Conservation (phyloP, 2,329 filamentous ascomycete genomes). For the Diaporthe capsici region DNA sequence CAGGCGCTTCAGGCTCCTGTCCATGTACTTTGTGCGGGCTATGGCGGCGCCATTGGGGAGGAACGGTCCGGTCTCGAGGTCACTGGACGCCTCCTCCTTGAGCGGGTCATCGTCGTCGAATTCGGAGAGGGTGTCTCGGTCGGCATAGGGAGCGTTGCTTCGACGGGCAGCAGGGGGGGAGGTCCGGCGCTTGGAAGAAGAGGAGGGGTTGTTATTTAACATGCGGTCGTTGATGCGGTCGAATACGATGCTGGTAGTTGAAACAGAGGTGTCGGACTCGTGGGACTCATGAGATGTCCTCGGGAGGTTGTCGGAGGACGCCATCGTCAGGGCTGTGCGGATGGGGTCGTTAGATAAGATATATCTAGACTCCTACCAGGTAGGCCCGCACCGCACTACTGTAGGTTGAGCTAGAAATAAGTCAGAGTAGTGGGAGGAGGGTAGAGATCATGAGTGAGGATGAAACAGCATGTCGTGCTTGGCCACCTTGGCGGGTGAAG, state of each 20-base stretch:
- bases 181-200: constrained; percentile 43
- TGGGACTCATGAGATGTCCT: constrained; percentile 54
- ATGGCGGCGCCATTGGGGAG: constrained; percentile 55
- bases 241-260: constrained; percentile 86
- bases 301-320: constrained; percentile 36
- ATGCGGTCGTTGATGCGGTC: constrained; percentile 77
- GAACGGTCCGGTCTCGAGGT: constrained; percentile 69
- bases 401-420: constrained; percentile 19
- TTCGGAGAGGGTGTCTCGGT: constrained; percentile 51
- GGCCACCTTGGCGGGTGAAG: constrained; percentile 21
- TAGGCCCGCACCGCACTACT: constrained; percentile 4
- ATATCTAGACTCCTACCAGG: constrained; percentile 1
- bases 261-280: constrained; percentile 81
- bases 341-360: background rate
- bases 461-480: constrained; percentile 37
- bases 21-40: constrained; percentile 68
- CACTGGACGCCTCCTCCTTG: constrained; percentile 59
- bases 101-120: constrained; percentile 62
- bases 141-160: constrained; percentile 43
- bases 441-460: constrained; percentile 16
- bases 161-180: constrained; percentile 36
- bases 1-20: constrained; percentile 74
- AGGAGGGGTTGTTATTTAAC: constrained; percentile 43
- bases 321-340: constrained; percentile 23
- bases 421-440: constrained; percentile 8